A percentile compares a stretch with the other conserved stretches of the same genome.
phyloP scores from a whole-genome alignment of 176 grass and related monocot species.

The Oropetium thomaeum region DNA sequence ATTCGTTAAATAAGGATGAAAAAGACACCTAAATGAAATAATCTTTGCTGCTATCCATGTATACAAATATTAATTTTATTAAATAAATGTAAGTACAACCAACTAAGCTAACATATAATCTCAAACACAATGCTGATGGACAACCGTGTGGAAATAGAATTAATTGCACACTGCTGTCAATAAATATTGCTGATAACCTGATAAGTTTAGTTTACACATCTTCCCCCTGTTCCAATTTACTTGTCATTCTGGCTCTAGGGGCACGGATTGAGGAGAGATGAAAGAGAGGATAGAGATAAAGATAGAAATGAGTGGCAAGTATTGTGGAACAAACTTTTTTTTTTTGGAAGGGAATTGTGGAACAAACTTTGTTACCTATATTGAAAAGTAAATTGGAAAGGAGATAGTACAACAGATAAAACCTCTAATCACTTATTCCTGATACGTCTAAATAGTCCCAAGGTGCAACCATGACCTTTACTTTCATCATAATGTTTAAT shows the following conservation, averaged over 20 bases:
- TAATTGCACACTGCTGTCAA: background rate
- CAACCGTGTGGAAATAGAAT: background rate
- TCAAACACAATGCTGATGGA: background rate
- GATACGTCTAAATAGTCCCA: background rate
- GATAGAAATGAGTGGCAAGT: too few relatives aligned
- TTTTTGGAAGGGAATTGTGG: too few relatives aligned
- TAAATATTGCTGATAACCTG: background rate
- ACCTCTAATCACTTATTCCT: background rate
- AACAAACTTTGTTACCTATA: too few relatives aligned
- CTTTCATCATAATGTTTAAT: background rate
- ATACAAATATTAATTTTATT: background rate
- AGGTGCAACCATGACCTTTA: background rate
- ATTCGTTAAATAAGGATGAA: conserved; percentile 11
- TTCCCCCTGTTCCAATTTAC: too few relatives aligned
- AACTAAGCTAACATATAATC: conserved; percentile 16
- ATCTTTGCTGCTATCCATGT: conserved; percentile 5
- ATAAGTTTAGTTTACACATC: background rate
- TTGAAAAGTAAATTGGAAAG: too few relatives aligned
- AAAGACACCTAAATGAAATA: background rate
- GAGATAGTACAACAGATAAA: background rate
- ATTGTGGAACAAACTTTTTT: too few relatives aligned
- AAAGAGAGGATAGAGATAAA: too few relatives aligned
- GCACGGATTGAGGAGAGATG: too few relatives aligned
- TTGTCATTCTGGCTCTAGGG: too few relatives aligned
- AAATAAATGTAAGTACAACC: background rate